Base-by-base conservation (phyloP, 345 rosid species). In the Citropsis articulata region DNA sequence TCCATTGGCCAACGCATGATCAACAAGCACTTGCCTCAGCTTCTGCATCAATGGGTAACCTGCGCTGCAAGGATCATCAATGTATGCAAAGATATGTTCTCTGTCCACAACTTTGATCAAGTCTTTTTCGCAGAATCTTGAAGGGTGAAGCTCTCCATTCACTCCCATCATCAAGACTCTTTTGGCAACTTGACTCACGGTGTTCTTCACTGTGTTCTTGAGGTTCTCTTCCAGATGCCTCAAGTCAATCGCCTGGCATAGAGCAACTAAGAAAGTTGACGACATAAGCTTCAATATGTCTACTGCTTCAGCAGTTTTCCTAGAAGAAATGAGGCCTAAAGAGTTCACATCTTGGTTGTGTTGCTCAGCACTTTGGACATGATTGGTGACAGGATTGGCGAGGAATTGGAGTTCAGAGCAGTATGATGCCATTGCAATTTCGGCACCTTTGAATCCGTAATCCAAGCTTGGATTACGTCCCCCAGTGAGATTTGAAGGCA, bases 271-370 rank as follows among this genome's bases (percentile, higher is more conserved):
- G 86, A 82, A 91, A 48, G 93, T 93, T 0, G 95, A 83, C 1
- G 92, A 93, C 95, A 93, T 89, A 48, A 93, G 91, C 80, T 93
- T 91, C 78, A 91, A 78, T 56, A 91, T 85, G 31, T 91, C 89
- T 4, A 91, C 78, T 24, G 92, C 92, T 72, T 90, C 91, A 0
- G 86, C 83, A 1, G 93, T 89, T 78, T 92, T 91, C 27, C 92
- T 88, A 2, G 95, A 81, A 0, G 95, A 91, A 81, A 91, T 92
- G 4, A 90, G 18, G 24, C 97, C 97, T 2, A 91, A 73, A 1
- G 97, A 91, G 79, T 92, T 92, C 69, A 92, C 97, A 8, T 92
- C 94, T 62, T 91, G 97, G 82, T 91, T 92, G 77, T 92, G 97
- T 64, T 92, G 97, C 84, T 92, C 95, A 0, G 95, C 95, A 1